Evolutionary conservation across 2,329 filamentous ascomycete species (phyloP), one percentile per base, ranked within the genome.

Genomic region (Dactylella cylindrospora): DNA sequence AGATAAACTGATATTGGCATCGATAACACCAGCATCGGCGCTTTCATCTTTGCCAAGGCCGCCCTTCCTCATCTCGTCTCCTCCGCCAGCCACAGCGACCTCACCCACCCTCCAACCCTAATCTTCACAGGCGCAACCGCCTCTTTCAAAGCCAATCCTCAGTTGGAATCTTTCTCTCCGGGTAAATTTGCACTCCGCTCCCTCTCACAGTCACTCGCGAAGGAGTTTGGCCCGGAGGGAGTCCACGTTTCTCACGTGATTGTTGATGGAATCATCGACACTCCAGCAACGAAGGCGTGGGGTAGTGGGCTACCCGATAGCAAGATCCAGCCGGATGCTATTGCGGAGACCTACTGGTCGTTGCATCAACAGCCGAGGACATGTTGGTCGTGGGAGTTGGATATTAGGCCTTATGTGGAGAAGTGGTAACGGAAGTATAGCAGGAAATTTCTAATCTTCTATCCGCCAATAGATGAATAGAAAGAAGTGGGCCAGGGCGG

Each of bases 91-190:
- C 72, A 72, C 0, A 74, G 75, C 35, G 76, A 61, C 20, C 43
- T 64, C 4, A 5, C 79, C 25, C 74, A 88, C 69, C 87, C 89
- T 3, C 89, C 89, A 0, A 85, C 85, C 0, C 76, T 95, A 15
- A 85, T 95, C 69, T 86, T 94, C 73, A 95, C 90, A 0, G 90
- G 90, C 25, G 89, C 90, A 0, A 95, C 90, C 0, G 90, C 88
- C 0, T 88, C 85, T 0, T 67, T 91, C 13, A 85, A 84, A 68
- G 86, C 86, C 3, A 85, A 82, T 8, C 83, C 87, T 0, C 75
- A 76, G 9, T 86, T 89, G 72, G 76, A 82, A 1, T 75, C 80
- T 5, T 95, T 95, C 70, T 85, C 88, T 0, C 81, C 83, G 1
- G 85, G 85, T 22, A 95, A 94, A 71, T 94, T 89, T 71, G 88